Evolutionary conservation across 1,284 basidiomycete species (phyloP), one percentile per base, ranked within the genome.

Genomic region (Athelia psychrophila): DNA sequence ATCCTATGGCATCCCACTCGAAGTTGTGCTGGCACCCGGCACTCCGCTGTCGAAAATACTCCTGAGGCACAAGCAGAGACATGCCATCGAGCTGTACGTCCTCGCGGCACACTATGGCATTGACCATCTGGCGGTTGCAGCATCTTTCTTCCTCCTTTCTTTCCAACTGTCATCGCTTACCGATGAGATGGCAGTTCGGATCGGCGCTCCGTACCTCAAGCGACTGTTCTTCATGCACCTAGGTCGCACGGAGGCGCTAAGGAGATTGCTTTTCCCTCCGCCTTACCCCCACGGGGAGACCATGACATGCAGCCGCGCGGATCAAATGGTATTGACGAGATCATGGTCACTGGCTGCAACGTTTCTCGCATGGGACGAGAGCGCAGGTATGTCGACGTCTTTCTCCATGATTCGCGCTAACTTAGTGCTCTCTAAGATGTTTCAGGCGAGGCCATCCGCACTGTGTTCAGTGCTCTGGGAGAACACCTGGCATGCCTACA

Each of bases 191-290:
- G 62, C 57, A 10, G 19, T 48, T 3, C 51, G 44, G 8, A 62
- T 65, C 50, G 61, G 61, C 9, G 55, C 60, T 13, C 19, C 61
- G 8, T 65, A 65, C 50, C 51, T 65, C 25, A 60, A 58, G 33
- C 56, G 60, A 25, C 55, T 65, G 3, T 57, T 64, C 47, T 62
- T 62, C 54, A 54, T 65, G 3, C 64, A 64, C 47, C 54, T 62
- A 9, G 60, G 60, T 12, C 56, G 64, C 20, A 50, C 55, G 2
- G 63, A 60, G 10, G 56, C 54, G 24, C 54, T 62, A 13, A 63
- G 61, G 45, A 51, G 59, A 8, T 38, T 61, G 20, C 49, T 64
- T 8, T 48, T 58, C 9, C 52, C 54, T 16, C 59, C 58, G 20
- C 61, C 61, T 12, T 52, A 52, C 3, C 49, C 52, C 12, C 62